Percentiles rank a stretch among this genome's conserved stretches.
These are phyloP conservation scores for Puccinia polysora DNA, from an alignment of 1,284 basidiomycete genomes.

Conservation along the genomic window DNA sequence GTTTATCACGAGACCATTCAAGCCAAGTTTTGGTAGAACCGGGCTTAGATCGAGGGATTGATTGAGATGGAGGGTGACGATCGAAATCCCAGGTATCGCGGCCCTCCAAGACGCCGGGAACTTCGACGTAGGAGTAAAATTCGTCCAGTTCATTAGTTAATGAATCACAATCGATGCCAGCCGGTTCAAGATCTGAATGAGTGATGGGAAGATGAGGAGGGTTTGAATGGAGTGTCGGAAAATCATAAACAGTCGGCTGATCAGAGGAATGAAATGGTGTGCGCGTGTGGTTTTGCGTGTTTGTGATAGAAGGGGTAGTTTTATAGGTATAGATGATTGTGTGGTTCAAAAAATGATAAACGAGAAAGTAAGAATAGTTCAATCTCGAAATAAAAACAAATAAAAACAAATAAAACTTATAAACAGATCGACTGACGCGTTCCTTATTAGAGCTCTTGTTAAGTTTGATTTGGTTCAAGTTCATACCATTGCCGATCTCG, in stretches of 20 bases:
- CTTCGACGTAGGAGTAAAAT: conserved; percentile 97
- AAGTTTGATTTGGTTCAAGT: conserved; percentile 73
- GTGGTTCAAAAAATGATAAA: background rate
- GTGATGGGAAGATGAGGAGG: conserved; percentile 30
- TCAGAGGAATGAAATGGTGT: background rate
- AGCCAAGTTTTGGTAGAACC: conserved; percentile 33
- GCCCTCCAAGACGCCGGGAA: conserved; percentile 82
- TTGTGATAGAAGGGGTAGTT: too few species aligned
- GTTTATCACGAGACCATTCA: conserved; percentile 35
- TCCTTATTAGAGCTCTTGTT: conserved; percentile 52
- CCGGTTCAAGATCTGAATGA: background rate
- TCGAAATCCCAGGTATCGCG: conserved; percentile 65
- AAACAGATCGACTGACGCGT: conserved; percentile 37
- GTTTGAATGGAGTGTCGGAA: conserved; percentile 26
- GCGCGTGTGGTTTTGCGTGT: too few species aligned
- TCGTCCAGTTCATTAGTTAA: conserved; percentile 94
- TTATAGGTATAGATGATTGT: too few species aligned
- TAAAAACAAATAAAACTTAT: too few species aligned
- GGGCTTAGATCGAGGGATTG: conserved; percentile 1
- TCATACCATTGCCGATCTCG: conserved; percentile 63
- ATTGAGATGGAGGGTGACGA: background rate
- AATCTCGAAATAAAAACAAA: background rate
- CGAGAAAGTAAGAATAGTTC: background rate
- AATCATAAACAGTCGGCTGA: conserved; percentile 32
- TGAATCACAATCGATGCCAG: conserved; percentile 73